A percentile compares a stretch with the other conserved stretches of the same genome.
phyloP scores from a whole-genome alignment of 1,284 basidiomycete species.

The Moesziomyces sp. region DNA sequence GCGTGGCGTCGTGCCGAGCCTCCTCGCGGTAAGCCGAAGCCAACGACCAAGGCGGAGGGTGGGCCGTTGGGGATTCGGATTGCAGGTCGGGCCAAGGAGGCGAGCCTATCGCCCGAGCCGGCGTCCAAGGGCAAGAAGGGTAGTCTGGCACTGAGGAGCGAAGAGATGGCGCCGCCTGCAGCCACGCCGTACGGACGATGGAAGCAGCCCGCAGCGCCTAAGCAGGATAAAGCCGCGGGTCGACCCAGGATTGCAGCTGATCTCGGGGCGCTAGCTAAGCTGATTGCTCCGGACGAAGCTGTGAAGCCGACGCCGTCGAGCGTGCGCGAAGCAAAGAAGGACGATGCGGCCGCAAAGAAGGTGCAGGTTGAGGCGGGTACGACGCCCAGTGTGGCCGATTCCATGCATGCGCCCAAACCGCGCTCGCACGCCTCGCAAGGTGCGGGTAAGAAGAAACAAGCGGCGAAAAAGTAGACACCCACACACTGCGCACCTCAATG shows the following conservation, averaged over 20 bases:
- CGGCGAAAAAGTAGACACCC: constrained; percentile 1
- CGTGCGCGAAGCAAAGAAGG: neutral
- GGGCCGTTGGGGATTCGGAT: constrained; percentile 35
- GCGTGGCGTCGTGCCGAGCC: constrained; percentile 4
- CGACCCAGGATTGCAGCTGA: constrained; percentile 13
- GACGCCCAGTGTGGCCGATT: constrained; percentile 5
- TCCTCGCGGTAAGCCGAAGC: neutral
- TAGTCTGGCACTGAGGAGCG: too few species aligned
- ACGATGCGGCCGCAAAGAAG: neutral
- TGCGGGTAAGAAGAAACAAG: neutral
- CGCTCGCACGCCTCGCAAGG: neutral
- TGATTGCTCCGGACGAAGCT: constrained; percentile 7
- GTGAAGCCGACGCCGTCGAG: neutral
- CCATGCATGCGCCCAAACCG: constrained; percentile 21
- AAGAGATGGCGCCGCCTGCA: constrained; percentile 13
- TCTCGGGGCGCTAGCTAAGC: constrained; percentile 18
- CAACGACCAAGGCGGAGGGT: neutral
- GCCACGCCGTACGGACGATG: constrained; percentile 42
- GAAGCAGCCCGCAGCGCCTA: constrained; percentile 11
- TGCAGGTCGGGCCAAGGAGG: constrained; percentile 32
- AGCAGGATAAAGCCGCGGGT: neutral
- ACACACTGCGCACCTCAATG: too few species aligned
- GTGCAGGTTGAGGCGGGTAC: neutral
- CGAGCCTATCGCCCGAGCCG: constrained; percentile 14
- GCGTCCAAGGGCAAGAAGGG: neutral